phyloP scores from a whole-genome alignment of 192 early-diverging fungal species.

The Linderina pennispora region DNA sequence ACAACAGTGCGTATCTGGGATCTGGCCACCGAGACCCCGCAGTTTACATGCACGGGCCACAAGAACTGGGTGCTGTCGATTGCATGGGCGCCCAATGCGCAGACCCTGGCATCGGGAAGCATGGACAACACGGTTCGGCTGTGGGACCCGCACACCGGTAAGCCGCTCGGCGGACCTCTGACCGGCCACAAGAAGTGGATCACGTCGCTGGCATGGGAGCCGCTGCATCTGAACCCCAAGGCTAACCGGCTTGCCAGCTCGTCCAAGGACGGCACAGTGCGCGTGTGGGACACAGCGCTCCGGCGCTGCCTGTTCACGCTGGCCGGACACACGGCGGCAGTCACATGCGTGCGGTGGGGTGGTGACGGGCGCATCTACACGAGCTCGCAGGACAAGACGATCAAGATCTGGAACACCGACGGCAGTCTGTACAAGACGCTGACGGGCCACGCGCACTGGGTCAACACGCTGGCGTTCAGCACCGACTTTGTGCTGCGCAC shows the following conservation, averaged over 20 bases:
- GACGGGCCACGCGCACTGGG: slow-evolving; percentile 95
- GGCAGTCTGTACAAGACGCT: slow-evolving; percentile 82
- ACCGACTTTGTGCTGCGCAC: slow-evolving; percentile 89
- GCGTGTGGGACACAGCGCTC: slow-evolving; percentile 86
- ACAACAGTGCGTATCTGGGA: slow-evolving; percentile 96
- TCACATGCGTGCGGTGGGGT: slow-evolving; percentile 95
- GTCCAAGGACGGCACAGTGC: slow-evolving; percentile 90
- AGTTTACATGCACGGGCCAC: slow-evolving; percentile 77
- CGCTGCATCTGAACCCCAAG: slow-evolving; percentile 73
- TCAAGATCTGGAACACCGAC: slow-evolving; percentile 88
- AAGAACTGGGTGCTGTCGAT: slow-evolving; percentile 90
- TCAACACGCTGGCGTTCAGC: slow-evolving; percentile 87
- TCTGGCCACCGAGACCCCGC: slow-evolving; percentile 92
- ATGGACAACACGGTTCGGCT: slow-evolving; percentile 90
- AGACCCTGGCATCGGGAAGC: slow-evolving; percentile 78
- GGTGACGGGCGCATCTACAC: slow-evolving; percentile 93
- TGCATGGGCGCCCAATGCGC: slow-evolving; percentile 88
- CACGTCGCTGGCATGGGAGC: slow-evolving; percentile 91
- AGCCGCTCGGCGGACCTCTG: slow-evolving; percentile 65
- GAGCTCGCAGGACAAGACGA: slow-evolving; percentile 88
- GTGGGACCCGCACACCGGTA: slow-evolving; percentile 88
- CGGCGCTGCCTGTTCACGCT: slow-evolving; percentile 72
- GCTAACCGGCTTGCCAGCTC: slow-evolving; percentile 80
- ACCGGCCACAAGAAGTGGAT: slow-evolving; percentile 86
- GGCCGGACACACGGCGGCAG: slow-evolving; percentile 84